Evolutionary conservation across 2,329 filamentous ascomycete genomes (phyloP), one percentile per base, ranked within the genome.

Genomic region (Fusarium sp.): DNA sequence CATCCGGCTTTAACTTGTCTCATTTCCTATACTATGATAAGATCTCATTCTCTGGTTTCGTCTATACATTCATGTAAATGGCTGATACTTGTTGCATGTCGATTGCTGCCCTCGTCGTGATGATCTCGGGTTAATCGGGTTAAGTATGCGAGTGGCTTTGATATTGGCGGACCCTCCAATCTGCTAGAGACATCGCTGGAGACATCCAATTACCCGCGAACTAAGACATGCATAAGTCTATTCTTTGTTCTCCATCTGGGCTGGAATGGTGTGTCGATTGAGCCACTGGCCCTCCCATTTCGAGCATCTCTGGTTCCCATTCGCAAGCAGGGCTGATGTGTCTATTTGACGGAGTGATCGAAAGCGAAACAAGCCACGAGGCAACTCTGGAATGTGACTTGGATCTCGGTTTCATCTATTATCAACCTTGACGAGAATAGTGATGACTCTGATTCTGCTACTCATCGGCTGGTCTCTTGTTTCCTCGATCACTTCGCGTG

Each of bases 181-280:
- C 18, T 53, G 17, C 35, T 15, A 37, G 18, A 35, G 57, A 53
- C 66, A 68, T 75, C 33, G 17, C 35, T 15, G 33, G 18, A 35
- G 57, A 53, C 66, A 68, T 75, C 33, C 37, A 53, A 41, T 45
- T 27, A 48, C 59, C 61, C 52, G 60, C 48, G 50, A 41, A 52
- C 37, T 40, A 65, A 63, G 62, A 60, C 65, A 20, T 32, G 10
- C 40, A 48, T 56, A 48, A 33, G 53, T 56, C 15, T 15, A n/a
- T 62, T 44, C 58, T 72, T 63, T 72, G 52, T 68, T 64, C 61
- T 65, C 44, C 56, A 14, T 48, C 54, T 41, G 17, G 33, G 30
- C 45, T 57, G 45, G 52, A 56, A 71, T 71, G 48, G 13, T 33
- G 15, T 38, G 27, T 27, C 15, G 32, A n/a, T 41, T 52, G 17